Evolutionary conservation across 805 yeast genomes (phyloP), one percentile per base, ranked within the genome.

Genomic region (Dipodascus geniculatus): DNA sequence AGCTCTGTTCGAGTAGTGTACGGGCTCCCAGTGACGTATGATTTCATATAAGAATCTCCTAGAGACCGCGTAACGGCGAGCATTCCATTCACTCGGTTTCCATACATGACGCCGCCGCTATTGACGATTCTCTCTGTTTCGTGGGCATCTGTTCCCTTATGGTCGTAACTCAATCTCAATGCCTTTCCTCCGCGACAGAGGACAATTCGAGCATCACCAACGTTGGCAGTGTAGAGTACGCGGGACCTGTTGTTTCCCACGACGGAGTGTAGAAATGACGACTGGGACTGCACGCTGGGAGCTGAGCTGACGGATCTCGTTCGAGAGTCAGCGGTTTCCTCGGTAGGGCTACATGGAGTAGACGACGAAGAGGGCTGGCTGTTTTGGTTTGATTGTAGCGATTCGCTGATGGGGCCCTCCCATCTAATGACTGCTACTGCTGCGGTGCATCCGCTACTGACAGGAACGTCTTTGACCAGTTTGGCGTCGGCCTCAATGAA

Each of bases 41-140:
- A 85, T 66, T 91, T 95, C 80, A 91, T 84, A 67, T 87, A 90
- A n/a, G 83, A 76, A 66, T 91, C 98, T 19, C 99, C 99, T 48
- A 91, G 73, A 1, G 98, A 85, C 57, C 99, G 74, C 1, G 96
- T 88, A 9, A 91, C 96, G 0, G 98, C 98, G 51, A 93, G 75
- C 68, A 91, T 89, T 2, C 98, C 99, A 67, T 91, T 93, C 23
- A 91, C 99, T 61, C 99, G 77, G 57, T 87, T 85, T 63, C 88
- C 87, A 78, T 93, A 77, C 55, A 91, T 80, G 28, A 91, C 69
- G 0, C 99, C 99, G 1, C 99, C 99, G 3, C 78, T 74, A 50
- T 80, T 76, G 53, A 80, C 77, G 20, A 91, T 83, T 59, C 99
- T 75, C 59, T 77, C 78, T 56, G 83, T 79, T 66, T 91, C 99